Evolutionary conservation across 805 yeast genomes (phyloP), one percentile per base, ranked within the genome.

Genomic region (Suhomyces canberraensis): DNA sequence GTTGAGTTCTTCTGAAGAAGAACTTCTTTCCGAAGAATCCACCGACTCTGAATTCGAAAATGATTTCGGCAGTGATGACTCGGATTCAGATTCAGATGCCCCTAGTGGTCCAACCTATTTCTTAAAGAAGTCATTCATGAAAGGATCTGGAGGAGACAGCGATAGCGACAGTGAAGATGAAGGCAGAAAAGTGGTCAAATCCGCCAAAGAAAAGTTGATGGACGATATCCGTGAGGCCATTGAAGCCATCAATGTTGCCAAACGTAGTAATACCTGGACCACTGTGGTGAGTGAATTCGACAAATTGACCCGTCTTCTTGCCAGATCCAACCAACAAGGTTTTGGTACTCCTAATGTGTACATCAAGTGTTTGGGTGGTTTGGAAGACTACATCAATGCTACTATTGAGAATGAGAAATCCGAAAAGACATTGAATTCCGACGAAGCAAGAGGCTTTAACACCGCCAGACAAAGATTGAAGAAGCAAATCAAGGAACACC

Each of bases 151-250:
- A 41, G 57, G 50, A 33, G 69, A 60, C 45, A 54, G 64, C 21
- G 78, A 70, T 46, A 54, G 66, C 36, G 78, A 73, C 38, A 56
- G 60, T 36, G 86, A 78, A 40, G 84, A 76, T 41, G 91, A 83
- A 40, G 85, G 81, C 54, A 83, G 79, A 59, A 84, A 82, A 49
- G 88, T 89, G 28, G 96, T 91, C 50, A 90, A 87, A 68, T 81
- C 93, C 40, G 96, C 97, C 36, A 87, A 84, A 66, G 98, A 90
- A 47, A 93, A 91, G 70, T 73, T 89, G 42, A 61, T 89, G 50
- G 97, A 89, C 57, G 98, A 93, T 61, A 76, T 93, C 67, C 81
- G 77, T 50, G 71, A 71, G 17, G 63, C 76, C 22, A 76, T 82
- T 49, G 81, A 78, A 52, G 73, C 78, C 35, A 78, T 89, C 52